Base-by-base conservation (phyloP, 192 early-diverging fungal species). In the Allomyces macrogynus region DNA sequence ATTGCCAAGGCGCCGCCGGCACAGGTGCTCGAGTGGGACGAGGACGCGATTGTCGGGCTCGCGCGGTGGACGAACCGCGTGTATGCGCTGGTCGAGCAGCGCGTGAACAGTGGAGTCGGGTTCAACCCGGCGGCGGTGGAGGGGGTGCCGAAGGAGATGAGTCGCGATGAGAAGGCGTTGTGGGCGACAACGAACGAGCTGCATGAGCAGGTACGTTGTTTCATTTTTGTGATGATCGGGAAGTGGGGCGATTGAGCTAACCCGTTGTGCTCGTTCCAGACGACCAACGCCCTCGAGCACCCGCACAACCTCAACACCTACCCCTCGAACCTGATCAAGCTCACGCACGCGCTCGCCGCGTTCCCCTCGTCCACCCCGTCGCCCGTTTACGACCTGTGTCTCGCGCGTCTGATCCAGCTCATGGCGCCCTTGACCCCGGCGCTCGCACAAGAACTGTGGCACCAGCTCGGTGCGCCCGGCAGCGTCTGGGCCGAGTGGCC, bases 11-110 rank as follows among this genome's bases (percentile, higher is more conserved):
- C 92, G 0, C 86, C 92, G 12, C 90, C 92, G 0, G 82, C 82
- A 23, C 91, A 94, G 66, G 88, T 90, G 23, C 69, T 97, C 0
- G 82, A 87, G 67, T 97, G 94, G 94, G 90, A 97, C 65, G 88
- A 89, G 26, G 69, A 77, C 54, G 91, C 88, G 66, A 90, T 95
- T 64, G 79, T 92, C 5, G 94, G 94, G 9, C 94, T 97, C 89
- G 83, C 89, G 74, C 79, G 91, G 43, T 94, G 88, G 83, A 72
- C 92, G 25, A 64, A 72, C 44, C 79, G 84, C 23, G 75, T 90
- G 26, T 71, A 76, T 57, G 78, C 74, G 32, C 61, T 89, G 12
- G 86, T 86, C 2, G 76, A 74, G 22, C 63, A 69, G 4, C 63
- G 73, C 0, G 65, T 64, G 24, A 63, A 67, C 5, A 14, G 43